Evolutionary conservation across 805 yeast species (phyloP), one percentile per base, ranked within the genome.

Genomic region (Komagataella mondaviorum): DNA sequence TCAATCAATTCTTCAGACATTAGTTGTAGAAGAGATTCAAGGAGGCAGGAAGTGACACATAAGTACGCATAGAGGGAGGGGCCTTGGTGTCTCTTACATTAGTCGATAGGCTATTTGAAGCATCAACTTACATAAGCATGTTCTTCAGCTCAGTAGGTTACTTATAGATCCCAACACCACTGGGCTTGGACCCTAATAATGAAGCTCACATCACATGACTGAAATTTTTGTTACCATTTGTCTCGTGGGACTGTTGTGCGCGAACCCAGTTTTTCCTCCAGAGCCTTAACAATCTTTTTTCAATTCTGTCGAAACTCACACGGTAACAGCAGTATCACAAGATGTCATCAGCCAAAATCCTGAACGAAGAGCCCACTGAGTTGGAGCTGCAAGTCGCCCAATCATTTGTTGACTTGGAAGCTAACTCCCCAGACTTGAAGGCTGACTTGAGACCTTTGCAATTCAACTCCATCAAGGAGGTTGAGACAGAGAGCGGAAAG

Each of bases 331-430:
- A 30, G 39, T 51, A 44, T 39, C 53, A 23, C 61, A 78, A 66
- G 61, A 91, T 91, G 98, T 91, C 98, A 78, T 95, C 96, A 73
- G 81, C 87, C 76, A 93, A 93, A 83, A 82, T 93, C 77, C 84
- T 91, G 76, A 83, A 89, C 71, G 83, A 85, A 72, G 87, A 87
- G 70, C 98, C 99, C 80, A 73, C 93, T 72, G 98, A 93, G 80
- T 89, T 93, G 77, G 99, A 93, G 82, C 87, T 93, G 77, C 95
- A 91, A 81, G 95, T 93, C 72, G 97, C 96, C 70, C 97, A 91
- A 81, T 96, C 98, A 70, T 87, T 93, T 73, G 73, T 83, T 67
- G 99, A 93, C 80, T 83, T 93, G 75, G 98, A 93, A 83, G 70
- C 78, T 70, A 79, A 85, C 74, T 88, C 95, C 71, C 81, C 95